Evolutionary conservation across 2,329 filamentous ascomycete genomes (phyloP).

Genomic region (Beauveria brongniartii): DNA sequence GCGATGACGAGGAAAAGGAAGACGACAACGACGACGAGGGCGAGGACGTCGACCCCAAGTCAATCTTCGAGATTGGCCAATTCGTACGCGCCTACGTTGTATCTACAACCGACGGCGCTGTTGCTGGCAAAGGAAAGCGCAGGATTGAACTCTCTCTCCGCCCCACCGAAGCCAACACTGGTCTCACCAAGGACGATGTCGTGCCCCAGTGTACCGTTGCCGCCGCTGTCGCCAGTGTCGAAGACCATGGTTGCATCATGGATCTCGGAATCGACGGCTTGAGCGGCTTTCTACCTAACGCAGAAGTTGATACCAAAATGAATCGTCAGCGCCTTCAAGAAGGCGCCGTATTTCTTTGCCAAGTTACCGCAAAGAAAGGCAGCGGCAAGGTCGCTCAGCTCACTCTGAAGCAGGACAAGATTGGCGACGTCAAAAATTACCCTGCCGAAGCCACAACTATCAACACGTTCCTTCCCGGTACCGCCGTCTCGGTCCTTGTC

Average conservation of each 20-base stretch:
- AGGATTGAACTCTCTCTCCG: slow-evolving; percentile 82
- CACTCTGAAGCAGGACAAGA: slow-evolving; percentile 61
- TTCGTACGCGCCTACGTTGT: slow-evolving; percentile 79
- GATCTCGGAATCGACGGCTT: slow-evolving; percentile 70
- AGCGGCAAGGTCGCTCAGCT: slow-evolving; percentile 76
- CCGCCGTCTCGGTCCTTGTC: slow-evolving; percentile 77
- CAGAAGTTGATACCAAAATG: slow-evolving; percentile 63
- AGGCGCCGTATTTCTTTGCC: slow-evolving; percentile 76
- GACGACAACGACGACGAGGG: slow-evolving; percentile 42
- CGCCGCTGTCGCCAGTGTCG: slow-evolving; percentile 82
- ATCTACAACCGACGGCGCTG: slow-evolving; percentile 63
- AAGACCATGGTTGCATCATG: slow-evolving; percentile 94
- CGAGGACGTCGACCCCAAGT: slow-evolving; percentile 61
- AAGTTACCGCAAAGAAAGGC: slow-evolving; percentile 68
- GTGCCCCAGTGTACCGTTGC: slow-evolving; percentile 73
- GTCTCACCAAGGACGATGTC: slow-evolving; percentile 64
- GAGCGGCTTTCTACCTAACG: slow-evolving; percentile 77
- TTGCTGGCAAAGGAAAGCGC: slow-evolving; percentile 58
- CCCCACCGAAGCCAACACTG: slow-evolving; percentile 69
- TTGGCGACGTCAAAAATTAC: slow-evolving; percentile 57
- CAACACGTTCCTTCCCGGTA: slow-evolving; percentile 84
- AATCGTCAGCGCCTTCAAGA: slow-evolving; percentile 64
- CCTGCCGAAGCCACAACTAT: slow-evolving; percentile 76
- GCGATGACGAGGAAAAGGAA: slow-evolving; percentile 49
- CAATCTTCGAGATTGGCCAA: slow-evolving; percentile 75